Evolutionary conservation across 805 yeast genomes (phyloP).

Genomic region (Candida alai): DNA sequence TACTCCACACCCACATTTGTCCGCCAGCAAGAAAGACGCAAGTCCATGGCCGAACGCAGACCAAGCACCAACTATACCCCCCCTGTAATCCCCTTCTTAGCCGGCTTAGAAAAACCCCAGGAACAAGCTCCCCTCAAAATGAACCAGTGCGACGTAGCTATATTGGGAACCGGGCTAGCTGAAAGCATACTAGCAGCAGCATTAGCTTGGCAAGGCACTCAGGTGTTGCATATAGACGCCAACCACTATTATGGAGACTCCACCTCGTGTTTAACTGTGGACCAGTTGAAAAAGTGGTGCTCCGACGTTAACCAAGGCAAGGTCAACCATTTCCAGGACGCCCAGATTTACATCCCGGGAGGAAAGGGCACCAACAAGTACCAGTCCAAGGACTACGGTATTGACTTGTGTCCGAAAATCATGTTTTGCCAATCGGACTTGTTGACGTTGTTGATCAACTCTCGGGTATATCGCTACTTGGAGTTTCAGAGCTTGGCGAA

Average conservation of each 20-base stretch:
- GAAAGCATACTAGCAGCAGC: slow-evolving; percentile 92
- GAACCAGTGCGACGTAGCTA: slow-evolving; percentile 73
- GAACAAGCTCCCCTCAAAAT: slow-evolving; percentile 58
- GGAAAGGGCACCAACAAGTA: slow-evolving; percentile 46
- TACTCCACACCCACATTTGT: no score
- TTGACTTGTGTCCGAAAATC: slow-evolving; percentile 83
- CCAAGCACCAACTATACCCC: slow-evolving; percentile 41
- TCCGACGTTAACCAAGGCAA: slow-evolving; percentile 54
- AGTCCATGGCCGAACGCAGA: slow-evolving; percentile 44
- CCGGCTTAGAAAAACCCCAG: slow-evolving; percentile 73
- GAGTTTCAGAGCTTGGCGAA: slow-evolving; percentile 87
- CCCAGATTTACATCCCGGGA: slow-evolving; percentile 74
- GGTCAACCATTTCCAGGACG: slow-evolving; percentile 54
- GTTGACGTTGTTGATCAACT: slow-evolving; percentile 69
- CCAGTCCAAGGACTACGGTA: slow-evolving; percentile 72
- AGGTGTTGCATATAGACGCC: slow-evolving; percentile 83
- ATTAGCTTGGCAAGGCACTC: slow-evolving; percentile 97
- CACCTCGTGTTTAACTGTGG: slow-evolving; percentile 79
- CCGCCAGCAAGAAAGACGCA: slow-evolving; percentile 35
- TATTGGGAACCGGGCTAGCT: slow-evolving; percentile 88
- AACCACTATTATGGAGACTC: slow-evolving; percentile 87
- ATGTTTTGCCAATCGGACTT: slow-evolving; percentile 90
- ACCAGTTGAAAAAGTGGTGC: slow-evolving; percentile 83
- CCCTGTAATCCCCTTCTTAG: slow-evolving; percentile 61
- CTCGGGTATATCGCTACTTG: slow-evolving; percentile 85